Percentiles rank a stretch among this genome's conserved stretches.
These are phyloP conservation scores for Rhizopogon vesiculosus DNA, from an alignment of 768 basidiomycete genomes.

Conservation along the genomic window DNA sequence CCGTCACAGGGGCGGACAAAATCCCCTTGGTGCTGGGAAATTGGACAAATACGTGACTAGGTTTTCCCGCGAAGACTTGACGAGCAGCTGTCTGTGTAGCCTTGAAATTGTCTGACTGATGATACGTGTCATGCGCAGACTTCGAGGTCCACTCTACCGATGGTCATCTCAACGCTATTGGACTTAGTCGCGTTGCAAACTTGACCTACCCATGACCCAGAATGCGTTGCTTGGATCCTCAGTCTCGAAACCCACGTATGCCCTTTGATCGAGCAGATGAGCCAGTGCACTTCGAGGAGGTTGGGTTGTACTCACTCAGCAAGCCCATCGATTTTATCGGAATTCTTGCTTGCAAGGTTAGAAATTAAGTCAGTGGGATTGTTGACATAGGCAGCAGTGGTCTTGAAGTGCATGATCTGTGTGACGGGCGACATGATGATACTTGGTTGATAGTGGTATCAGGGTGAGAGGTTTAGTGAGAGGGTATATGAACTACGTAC, in stretches of 20 bases:
- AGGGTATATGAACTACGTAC: too few species aligned
- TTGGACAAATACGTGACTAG: slow-evolving; percentile 12
- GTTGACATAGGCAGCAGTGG: slow-evolving; percentile 12
- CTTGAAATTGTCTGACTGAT: slow-evolving; percentile 6
- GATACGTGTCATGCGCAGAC: slow-evolving; percentile 10
- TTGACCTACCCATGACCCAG: slow-evolving; percentile 16
- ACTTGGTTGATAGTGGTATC: neutral
- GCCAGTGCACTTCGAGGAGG: neutral
- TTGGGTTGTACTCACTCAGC: slow-evolving; percentile 10
- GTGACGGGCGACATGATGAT: slow-evolving; percentile 19
- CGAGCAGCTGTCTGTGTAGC: neutral
- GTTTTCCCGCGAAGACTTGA: slow-evolving; percentile 14
- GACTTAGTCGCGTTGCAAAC: slow-evolving; percentile 5
- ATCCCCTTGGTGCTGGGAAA: slow-evolving; percentile 17
- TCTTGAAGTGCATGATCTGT: slow-evolving; percentile 21
- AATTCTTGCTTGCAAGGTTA: slow-evolving; percentile 3
- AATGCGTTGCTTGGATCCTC: slow-evolving; percentile 22
- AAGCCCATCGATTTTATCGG: slow-evolving; percentile 14
- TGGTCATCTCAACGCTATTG: neutral
- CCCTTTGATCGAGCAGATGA: slow-evolving; percentile 11
- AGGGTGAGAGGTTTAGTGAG: neutral
- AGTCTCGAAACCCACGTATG: slow-evolving; percentile 24
- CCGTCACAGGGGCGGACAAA: slow-evolving; percentile 23
- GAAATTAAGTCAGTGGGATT: slow-evolving; percentile 13
- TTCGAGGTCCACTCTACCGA: slow-evolving; percentile 23